Evolutionary conservation across 1,139 yeast species (phyloP).

Genomic region (Yamadazyma blattariae): DNA sequence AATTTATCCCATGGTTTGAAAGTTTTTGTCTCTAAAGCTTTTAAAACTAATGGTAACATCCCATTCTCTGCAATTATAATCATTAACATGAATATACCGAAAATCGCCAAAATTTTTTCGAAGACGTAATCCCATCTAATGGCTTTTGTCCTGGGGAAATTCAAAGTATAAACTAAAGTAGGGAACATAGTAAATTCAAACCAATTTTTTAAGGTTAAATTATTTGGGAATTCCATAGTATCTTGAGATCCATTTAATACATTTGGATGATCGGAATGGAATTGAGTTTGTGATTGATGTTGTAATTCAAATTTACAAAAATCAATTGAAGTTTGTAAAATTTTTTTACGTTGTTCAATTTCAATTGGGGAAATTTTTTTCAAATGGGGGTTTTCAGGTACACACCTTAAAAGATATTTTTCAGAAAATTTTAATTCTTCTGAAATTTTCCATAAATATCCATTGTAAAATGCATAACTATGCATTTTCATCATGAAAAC

Average conservation of each 20-base stretch:
- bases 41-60: constrained; percentile 72
- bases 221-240: constrained; percentile 57
- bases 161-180: constrained; percentile 77
- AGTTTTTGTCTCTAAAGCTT: constrained; percentile 50
- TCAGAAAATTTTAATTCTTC: constrained; percentile 56
- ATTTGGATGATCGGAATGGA: constrained; percentile 15
- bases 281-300: constrained; percentile 37
- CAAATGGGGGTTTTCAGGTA: too few species aligned
- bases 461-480: constrained; percentile 85
- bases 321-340: constrained; percentile 46
- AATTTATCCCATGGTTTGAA: constrained; percentile 47
- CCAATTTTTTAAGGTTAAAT: constrained; percentile 64
- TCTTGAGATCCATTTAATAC: constrained; percentile 17
- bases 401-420: constrained; percentile 21
- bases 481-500: constrained; percentile 92
- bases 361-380: too few species aligned
- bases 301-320: constrained; percentile 65
- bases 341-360: constrained; percentile 21
- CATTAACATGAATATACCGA: constrained; percentile 86
- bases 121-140: constrained; percentile 70
- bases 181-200: constrained; percentile 87
- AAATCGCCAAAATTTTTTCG: constrained; percentile 73
- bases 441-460: constrained; percentile 70
- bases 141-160: constrained; percentile 70
- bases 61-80: constrained; percentile 74